Evolutionary conservation across 1,139 yeast species (phyloP), one percentile per base, ranked within the genome.

Genomic region (Hanseniaspora gamundiae): DNA sequence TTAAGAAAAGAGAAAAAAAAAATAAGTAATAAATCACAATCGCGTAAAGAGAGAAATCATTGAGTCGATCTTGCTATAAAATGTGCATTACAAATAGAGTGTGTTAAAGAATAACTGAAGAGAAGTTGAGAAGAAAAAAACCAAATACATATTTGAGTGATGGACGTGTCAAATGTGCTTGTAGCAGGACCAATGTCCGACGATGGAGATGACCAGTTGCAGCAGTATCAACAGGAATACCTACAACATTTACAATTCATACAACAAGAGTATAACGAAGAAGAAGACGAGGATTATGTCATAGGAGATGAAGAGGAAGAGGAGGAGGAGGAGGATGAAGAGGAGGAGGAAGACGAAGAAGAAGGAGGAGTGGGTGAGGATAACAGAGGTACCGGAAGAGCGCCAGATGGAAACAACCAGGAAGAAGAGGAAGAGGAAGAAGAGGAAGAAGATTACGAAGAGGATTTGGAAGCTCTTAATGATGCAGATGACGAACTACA

Each of bases 401-500:
- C n/a, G n/a, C n/a, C n/a, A n/a, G 21, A 33, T 26, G n/a, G 20
- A 39, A 10, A 39, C 28, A 10, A 39, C 42, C 3, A 39, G 17
- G 40, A 35, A 19, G 40, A 35, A 13, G 43, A 40, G 8, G 45
- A 39, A 35, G 45, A 38, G 11, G 39, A 42, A 7, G 45, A 42
- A 24, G 45, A 43, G 22, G 45, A 43, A 21, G 45, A 43, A 22
- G 45, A 43, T 28, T 43, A 43, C 29, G 45, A 43, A 30, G 45
- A 43, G 17, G 45, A 43, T 27, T 38, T 43, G 14, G 45, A 43
- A 21, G 43, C 43, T 6, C 41, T 43, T 31, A 42, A 43, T 27
- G 45, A 43, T 36, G 45, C 40, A 33, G 45, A 42, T 10, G 45
- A 43, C 21, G 41, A 43, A 14, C 19, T 43, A 17, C 40, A 40